Base-by-base conservation (phyloP, 2,329 filamentous ascomycete species). In the Nigrospora oryzae region DNA sequence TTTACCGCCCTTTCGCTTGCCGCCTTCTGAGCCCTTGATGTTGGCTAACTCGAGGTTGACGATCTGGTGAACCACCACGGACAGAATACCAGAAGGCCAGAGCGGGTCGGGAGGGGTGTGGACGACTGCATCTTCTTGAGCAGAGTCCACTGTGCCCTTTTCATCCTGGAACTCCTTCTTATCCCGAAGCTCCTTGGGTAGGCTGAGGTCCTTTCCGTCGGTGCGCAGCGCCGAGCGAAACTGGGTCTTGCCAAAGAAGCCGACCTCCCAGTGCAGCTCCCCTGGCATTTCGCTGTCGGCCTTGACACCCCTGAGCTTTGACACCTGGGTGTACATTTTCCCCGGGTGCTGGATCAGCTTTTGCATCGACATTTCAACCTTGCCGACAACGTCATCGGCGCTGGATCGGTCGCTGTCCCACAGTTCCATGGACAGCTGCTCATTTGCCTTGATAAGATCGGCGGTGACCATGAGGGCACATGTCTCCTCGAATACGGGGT, bases 331-430 rank as follows among this genome's bases (percentile, higher is more conserved):
- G 55, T 90, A 94, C 87, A 96, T 95, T 57, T 86, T 87, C 33
- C 90, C 88, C 0, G 91, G 89, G 59, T 96, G 86, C 57, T 95
- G 86, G 47, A 97, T 94, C 69, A 98, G 83, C 61, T 96, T 89
- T 56, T 95, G 89, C 61, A 98, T 89, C 33, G 88, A 91, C 3
- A 97, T 69, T 60, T 97, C 90, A 15, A 97, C 81, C 64, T 96
- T 96, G 44, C 93, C 93, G 13, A 96, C 89, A 38, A 96, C 86
- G 56, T 97, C 93, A 59, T 97, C 93, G 1, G 91, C 88, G 11
- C 88, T 93, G 36, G 86, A 88, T 38, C 90, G 79, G 62, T 97
- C 93, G 42, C 88, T 95, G 63, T 97, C 93, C 93, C 93, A 97
- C 1, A 97, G 77, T 61, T 97, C 91, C 51, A 97, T 83, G 11